phyloP scores from a whole-genome alignment of 192 early-diverging fungal species.

The Coemansia sp. region DNA sequence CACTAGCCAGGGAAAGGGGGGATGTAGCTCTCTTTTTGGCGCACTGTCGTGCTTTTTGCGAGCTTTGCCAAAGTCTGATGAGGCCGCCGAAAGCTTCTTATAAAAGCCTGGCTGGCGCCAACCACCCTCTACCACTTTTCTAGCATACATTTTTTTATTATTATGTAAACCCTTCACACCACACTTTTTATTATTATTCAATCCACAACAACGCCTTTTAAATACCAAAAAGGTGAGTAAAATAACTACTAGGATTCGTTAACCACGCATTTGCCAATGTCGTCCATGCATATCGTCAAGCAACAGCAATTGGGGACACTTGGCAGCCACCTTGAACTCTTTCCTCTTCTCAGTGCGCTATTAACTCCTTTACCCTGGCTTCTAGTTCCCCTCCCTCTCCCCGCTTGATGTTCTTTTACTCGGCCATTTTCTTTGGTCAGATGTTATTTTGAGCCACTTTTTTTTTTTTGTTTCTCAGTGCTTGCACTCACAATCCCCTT shows the following conservation, averaged over 20 bases:
- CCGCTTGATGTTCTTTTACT: not conserved
- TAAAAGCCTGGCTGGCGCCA: not conserved
- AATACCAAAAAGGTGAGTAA: not conserved
- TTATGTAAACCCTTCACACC: not conserved
- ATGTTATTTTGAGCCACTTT: slow-evolving; percentile 9
- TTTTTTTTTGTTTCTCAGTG: not conserved
- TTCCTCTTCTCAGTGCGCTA: not conserved
- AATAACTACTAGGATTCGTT: not conserved
- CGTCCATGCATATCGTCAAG: not conserved
- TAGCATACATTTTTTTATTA: not conserved
- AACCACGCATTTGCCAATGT: slow-evolving; percentile 9
- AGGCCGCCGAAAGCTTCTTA: not conserved
- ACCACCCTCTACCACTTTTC: not conserved
- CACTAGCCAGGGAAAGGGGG: not conserved
- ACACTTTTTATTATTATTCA: not conserved
- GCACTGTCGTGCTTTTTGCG: not conserved
- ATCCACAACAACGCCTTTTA: not conserved
- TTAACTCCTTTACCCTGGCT: not conserved
- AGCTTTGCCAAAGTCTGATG: not conserved
- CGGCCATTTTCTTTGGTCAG: slow-evolving; percentile 1
- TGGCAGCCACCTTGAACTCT: not conserved
- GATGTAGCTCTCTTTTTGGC: not conserved
- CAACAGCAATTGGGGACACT: not conserved
- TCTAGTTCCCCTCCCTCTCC: not conserved
- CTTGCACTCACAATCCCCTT: not conserved